Evolutionary conservation across 23 red algal genomes (phyloP).

Genomic region (Gracilaria vermiculophylla): DNA sequence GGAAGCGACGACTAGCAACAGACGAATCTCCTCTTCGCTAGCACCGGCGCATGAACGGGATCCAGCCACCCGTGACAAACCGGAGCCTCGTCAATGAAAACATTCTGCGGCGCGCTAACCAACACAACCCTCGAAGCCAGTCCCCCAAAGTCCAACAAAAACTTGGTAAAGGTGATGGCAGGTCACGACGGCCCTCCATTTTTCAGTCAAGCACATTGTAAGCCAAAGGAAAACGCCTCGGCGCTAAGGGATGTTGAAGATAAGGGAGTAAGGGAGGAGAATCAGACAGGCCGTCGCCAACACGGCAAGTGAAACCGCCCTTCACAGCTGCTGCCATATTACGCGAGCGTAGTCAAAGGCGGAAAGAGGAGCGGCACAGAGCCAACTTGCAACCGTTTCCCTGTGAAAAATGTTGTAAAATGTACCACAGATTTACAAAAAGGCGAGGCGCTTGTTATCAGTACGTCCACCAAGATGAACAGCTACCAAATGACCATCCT

Average conservation of each 20-base stretch:
- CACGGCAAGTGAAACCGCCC: not conserved
- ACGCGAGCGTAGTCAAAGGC: not conserved
- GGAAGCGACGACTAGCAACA: not conserved
- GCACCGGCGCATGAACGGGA: not conserved
- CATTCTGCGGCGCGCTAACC: too few relatives aligned
- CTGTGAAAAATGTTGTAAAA: constrained; percentile 5
- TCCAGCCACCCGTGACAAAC: not conserved
- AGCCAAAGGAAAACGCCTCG: not conserved
- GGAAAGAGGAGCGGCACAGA: not conserved
- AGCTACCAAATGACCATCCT: not conserved
- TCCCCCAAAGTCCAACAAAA: too few relatives aligned
- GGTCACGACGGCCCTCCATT: not conserved
- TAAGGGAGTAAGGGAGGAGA: too few relatives aligned
- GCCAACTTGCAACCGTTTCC: constrained; percentile 21
- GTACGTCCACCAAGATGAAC: constrained; percentile 25
- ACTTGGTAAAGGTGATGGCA: too few relatives aligned
- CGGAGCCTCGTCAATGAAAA: too few relatives aligned
- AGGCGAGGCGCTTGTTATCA: constrained; percentile 34
- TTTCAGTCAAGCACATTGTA: not conserved
- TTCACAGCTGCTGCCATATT: not conserved
- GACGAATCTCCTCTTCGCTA: not conserved
- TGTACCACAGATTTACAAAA: not conserved
- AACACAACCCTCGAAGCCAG: too few relatives aligned
- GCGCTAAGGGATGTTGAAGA: not conserved
- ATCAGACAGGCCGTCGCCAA: not conserved